Evolutionary conservation across 441 rosid genomes (phyloP).

Genomic region (Aleurites moluccanus): DNA sequence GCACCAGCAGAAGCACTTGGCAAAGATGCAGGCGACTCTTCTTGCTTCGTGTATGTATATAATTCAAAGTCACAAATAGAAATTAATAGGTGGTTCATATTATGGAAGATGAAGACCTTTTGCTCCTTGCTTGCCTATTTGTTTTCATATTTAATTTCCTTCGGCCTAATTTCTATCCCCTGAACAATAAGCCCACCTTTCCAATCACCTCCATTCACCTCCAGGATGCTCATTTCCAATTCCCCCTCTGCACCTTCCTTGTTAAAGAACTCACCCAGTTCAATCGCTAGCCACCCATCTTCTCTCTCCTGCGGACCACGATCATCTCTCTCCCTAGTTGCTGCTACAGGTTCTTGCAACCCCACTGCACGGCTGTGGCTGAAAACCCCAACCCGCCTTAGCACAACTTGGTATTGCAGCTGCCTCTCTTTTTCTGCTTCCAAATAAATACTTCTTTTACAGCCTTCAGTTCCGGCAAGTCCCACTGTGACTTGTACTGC

Average conservation of each 20-base stretch:
- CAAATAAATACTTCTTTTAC: conserved; percentile 23
- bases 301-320: conserved; percentile 22
- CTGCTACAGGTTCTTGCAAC: conserved; percentile 1
- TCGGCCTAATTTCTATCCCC: conserved; percentile 57
- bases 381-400: conserved; percentile 4
- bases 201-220: conserved; percentile 28
- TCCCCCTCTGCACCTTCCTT: conserved; percentile 32
- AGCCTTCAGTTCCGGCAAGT: conserved; percentile 37
- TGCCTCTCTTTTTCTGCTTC: conserved; percentile 9
- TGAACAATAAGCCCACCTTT: conserved; percentile 44
- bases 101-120: neutral
- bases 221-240: conserved; percentile 41
- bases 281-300: conserved; percentile 53
- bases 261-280: conserved; percentile 45
- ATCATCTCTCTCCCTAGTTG: neutral
- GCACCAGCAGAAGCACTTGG: neutral
- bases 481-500: conserved; percentile 46
- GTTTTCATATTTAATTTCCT: conserved; percentile 5
- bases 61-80: neutral
- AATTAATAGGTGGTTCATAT: too few relatives aligned
- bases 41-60: neutral
- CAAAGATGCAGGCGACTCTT: neutral
- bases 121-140: neutral
- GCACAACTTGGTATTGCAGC: neutral
- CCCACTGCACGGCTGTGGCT: neutral